phyloP scores from a whole-genome alignment of 2,329 filamentous ascomycete species.

The Colletotrichum lini region DNA sequence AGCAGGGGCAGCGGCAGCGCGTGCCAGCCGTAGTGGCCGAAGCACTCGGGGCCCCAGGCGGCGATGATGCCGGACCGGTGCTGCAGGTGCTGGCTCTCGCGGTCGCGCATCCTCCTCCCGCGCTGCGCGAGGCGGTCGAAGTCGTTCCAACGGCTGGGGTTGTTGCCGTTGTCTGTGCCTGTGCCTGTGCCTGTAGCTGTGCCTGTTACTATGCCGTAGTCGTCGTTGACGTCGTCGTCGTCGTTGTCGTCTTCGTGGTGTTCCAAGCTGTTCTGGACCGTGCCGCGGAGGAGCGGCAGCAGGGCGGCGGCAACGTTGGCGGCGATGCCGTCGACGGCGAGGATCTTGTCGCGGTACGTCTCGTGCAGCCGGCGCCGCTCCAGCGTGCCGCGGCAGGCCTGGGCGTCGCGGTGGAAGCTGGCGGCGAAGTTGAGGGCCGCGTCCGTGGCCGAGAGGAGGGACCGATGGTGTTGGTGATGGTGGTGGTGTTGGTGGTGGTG shows the following conservation, averaged over 20 bases:
- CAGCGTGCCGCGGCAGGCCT: background rate
- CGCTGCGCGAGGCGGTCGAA: conserved; percentile 12
- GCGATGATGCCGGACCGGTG: conserved; percentile 13
- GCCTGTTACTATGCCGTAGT: too few species aligned
- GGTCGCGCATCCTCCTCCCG: conserved; percentile 11
- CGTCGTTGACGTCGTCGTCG: too few species aligned
- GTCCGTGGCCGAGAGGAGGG: background rate
- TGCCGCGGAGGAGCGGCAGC: conserved; percentile 1
- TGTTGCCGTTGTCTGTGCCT: background rate
- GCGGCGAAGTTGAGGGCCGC: conserved; percentile 13
- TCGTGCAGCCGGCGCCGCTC: conserved; percentile 4
- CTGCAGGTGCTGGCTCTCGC: conserved; percentile 16
- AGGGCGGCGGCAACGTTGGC: conserved; percentile 12
- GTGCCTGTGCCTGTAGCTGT: background rate
- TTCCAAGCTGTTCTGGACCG: too few species aligned
- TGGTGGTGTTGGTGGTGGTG: too few species aligned
- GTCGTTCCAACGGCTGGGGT: background rate
- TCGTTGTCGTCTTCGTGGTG: too few species aligned
- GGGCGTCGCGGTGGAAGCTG: conserved; percentile 14
- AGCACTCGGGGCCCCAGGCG: conserved; percentile 3
- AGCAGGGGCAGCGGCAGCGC: conserved; percentile 2
- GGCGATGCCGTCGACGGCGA: conserved; percentile 8
- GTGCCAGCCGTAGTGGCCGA: conserved; percentile 9
- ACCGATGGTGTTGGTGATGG: background rate
- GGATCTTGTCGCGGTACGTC: conserved; percentile 10